These are phyloP conservation scores for Ganoderma lingzhi DNA, from an alignment of 1,284 basidiomycete genomes.

Conservation along the genomic window DNA sequence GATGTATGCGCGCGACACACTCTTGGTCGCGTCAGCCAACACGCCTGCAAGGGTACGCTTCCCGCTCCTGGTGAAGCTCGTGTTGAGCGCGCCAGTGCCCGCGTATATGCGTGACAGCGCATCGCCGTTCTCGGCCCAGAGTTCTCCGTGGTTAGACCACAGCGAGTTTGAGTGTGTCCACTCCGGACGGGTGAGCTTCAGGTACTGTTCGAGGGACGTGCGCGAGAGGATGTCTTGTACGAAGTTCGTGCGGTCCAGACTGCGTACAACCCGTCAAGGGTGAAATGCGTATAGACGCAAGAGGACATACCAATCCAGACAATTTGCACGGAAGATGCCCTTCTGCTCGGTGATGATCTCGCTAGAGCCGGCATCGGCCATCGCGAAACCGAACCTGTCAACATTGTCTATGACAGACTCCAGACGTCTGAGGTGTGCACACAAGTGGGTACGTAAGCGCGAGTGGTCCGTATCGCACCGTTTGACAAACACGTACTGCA, in stretches of 20 bases:
- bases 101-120: slow-evolving; percentile 93
- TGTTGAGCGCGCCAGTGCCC: slow-evolving; percentile 96
- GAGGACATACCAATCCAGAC: slow-evolving; percentile 85
- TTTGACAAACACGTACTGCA: slow-evolving; percentile 57
- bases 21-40: slow-evolving; percentile 96
- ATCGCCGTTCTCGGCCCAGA: slow-evolving; percentile 98
- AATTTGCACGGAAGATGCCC: slow-evolving; percentile 95
- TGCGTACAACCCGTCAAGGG: slow-evolving; percentile 41
- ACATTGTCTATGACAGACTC: slow-evolving; percentile 70
- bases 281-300: not conserved
- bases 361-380: slow-evolving; percentile 71
- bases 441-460: not conserved
- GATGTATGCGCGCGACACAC: slow-evolving; percentile 94
- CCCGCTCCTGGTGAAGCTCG: slow-evolving; percentile 93
- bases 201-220: slow-evolving; percentile 78
- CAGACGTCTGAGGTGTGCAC: slow-evolving; percentile 54
- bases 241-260: slow-evolving; percentile 98
- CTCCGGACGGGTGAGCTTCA: slow-evolving; percentile 73
- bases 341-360: slow-evolving; percentile 84
- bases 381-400: slow-evolving; percentile 88
- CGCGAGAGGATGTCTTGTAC: slow-evolving; percentile 93
- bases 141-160: slow-evolving; percentile 89
- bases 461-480: not conserved
- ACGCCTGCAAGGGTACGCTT: slow-evolving; percentile 93
- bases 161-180: slow-evolving; percentile 77